Conservation (phyloP, 164 flowering plant species). For the Tetracentron sinense region DNA sequence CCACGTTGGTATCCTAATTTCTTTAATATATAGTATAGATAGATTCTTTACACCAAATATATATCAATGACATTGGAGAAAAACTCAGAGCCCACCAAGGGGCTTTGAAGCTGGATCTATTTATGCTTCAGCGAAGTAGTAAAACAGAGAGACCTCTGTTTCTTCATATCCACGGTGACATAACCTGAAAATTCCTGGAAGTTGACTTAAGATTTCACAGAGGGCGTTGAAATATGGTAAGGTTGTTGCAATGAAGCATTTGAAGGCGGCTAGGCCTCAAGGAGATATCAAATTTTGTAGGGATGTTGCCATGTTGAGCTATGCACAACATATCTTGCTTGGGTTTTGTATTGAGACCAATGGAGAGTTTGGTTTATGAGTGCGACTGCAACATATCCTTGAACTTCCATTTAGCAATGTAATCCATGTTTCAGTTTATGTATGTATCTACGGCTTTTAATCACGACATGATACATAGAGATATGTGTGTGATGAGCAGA, state of each 20-base stretch:
- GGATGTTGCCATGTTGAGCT: conserved; percentile 80
- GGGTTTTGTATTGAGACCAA: conserved; percentile 71
- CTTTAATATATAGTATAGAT: no score
- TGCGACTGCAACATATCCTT: conserved; percentile 87
- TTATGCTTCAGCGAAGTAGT: no score
- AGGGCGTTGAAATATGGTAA: conserved; percentile 74
- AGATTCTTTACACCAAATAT: no score
- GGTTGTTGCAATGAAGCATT: conserved; percentile 81
- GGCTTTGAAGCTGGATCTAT: no score
- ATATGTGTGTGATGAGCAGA: conserved; percentile 27
- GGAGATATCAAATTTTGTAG: conserved; percentile 75
- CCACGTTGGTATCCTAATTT: no score
- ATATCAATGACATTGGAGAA: no score
- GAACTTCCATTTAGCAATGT: conserved; percentile 80
- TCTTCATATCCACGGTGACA: no score
- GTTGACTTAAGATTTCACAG: no score
- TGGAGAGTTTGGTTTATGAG: conserved; percentile 78
- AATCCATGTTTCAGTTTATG: conserved; percentile 12
- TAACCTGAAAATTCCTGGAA: no score
- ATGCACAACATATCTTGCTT: conserved; percentile 91
- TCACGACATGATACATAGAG: background rate
- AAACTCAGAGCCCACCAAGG: no score
- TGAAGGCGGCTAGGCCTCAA: conserved; percentile 51
- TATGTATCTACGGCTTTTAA: background rate
- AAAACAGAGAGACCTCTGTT: no score